phyloP scores from a whole-genome alignment of 2,329 filamentous ascomycete genomes.

The Calonectria honghensis region DNA sequence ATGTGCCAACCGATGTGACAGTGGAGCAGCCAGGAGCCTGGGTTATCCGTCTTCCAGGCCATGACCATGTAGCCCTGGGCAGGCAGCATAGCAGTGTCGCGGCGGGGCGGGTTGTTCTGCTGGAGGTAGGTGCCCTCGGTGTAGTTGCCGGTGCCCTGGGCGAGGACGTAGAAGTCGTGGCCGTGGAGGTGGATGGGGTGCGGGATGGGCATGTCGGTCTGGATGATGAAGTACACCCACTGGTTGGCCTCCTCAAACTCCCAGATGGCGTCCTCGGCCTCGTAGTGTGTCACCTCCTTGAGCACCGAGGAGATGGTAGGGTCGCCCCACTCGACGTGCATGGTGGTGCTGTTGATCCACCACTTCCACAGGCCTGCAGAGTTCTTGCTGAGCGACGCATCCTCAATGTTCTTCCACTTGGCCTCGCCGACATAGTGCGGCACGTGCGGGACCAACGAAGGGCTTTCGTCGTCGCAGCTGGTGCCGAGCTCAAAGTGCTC shows the following conservation, averaged over 20 bases:
- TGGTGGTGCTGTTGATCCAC: conserved; percentile 62
- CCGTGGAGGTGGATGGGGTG: conserved; percentile 63
- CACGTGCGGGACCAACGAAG: conserved; percentile 59
- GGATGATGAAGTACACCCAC: conserved; percentile 58
- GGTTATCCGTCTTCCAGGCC: conserved; percentile 69
- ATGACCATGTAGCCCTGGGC: conserved; percentile 67
- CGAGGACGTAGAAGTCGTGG: conserved; percentile 58
- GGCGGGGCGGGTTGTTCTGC: conserved; percentile 67
- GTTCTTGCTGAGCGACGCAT: conserved; percentile 49
- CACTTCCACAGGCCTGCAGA: conserved; percentile 63
- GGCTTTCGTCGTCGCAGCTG: conserved; percentile 61
- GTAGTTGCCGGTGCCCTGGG: conserved; percentile 50
- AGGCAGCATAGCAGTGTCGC: conserved; percentile 71
- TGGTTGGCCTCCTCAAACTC: conserved; percentile 51
- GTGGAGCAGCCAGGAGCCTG: conserved; percentile 70
- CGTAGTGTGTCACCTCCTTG: conserved; percentile 40
- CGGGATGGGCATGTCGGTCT: conserved; percentile 49
- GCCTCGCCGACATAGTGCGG: conserved; percentile 57
- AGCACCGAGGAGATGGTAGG: conserved; percentile 52
- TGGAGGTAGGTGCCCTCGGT: conserved; percentile 39
- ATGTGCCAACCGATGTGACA: conserved; percentile 64
- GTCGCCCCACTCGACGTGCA: conserved; percentile 54
- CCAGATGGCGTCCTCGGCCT: conserved; percentile 53
- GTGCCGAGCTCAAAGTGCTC: conserved; percentile 39
- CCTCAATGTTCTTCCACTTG: conserved; percentile 54